Conservation (phyloP, 2,329 filamentous ascomycete species). For the Alternaria panax region DNA sequence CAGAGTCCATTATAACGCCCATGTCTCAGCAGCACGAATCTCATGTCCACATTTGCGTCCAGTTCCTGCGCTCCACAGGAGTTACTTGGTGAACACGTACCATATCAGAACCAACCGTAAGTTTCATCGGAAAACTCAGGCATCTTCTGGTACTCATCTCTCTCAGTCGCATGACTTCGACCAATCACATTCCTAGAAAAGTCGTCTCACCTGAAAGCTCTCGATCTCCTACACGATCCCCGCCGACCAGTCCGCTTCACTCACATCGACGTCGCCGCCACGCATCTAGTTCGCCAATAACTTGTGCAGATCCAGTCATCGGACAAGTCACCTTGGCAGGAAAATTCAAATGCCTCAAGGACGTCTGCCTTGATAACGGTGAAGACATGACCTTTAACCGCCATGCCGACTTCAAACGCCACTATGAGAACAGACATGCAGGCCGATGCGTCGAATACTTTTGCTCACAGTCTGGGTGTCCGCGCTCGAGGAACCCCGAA, state of each 20-base stretch:
- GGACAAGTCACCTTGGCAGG: constrained; percentile 36
- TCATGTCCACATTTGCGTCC: background rate
- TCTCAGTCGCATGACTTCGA: background rate
- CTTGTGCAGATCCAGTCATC: constrained; percentile 17
- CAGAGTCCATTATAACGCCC: background rate
- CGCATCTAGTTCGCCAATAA: background rate
- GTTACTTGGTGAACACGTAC: background rate
- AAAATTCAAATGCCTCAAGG: constrained; percentile 34
- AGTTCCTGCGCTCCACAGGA: background rate
- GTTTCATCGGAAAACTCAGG: background rate
- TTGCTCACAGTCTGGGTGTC: constrained; percentile 31
- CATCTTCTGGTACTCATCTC: background rate
- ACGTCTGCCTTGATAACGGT: constrained; percentile 17
- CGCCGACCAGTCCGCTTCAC: background rate
- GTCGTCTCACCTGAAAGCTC: background rate
- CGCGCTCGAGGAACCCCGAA: constrained; percentile 20
- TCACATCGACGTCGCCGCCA: background rate
- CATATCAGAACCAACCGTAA: background rate
- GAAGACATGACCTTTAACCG: constrained; percentile 33
- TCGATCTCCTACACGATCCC: background rate
- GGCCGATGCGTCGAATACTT: constrained; percentile 27
- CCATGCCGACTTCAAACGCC: constrained; percentile 43
- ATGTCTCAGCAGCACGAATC: background rate
- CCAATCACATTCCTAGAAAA: background rate
- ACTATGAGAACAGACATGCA: constrained; percentile 33